Base-by-base conservation (phyloP, 495 filamentous ascomycete genomes). In the Tuber brumale region DNA sequence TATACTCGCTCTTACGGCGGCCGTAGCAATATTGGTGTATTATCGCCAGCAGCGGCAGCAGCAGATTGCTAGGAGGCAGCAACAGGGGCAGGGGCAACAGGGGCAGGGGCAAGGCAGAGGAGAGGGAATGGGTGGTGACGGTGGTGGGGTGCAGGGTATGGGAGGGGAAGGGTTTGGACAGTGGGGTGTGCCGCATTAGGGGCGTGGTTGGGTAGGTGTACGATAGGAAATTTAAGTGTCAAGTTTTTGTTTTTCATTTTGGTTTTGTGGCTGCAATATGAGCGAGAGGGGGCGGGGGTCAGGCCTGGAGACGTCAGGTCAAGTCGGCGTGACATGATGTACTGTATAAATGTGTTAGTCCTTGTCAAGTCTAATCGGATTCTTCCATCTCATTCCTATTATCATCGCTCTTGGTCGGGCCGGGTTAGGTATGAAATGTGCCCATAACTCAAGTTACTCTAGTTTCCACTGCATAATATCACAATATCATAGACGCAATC, bases 21-120 rank as follows among this genome's bases (percentile, higher is more conserved):
- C 90, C 1, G 86, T 98, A 43, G 88, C 92, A 1, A 89, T 92
- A 72, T 85, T 98, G 74, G 88, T 98, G 39, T 94, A 92, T 81
- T 94, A 95, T 82, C 87, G 96, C 43, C 90, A 93, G 74, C 91
- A 95, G 80, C 86, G 92, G 41, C 91, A 93, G 76, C 87, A 89
- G 76, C 85, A 85, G 51, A 85, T 88, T 71, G 75, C 74, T 16
- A 79, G 79, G 18, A 57, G 77, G 2, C 72, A 74, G 72, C 70
- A 72, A n/a, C 46, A 78, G n/a, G n/a, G n/a, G 14, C 72, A 80
- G 44, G 57, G 70, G 69, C 71, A 66, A 48, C 80, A 46, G 44
- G 72, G 19, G 66, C 46, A 61, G 46, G 72, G 5, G 57, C 48
- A 74, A 61, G 19, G 31, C 21, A 19, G 44, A 27, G 73, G 41